Base-by-base conservation (phyloP, 2,329 filamentous ascomycete species). In the Pseudonectria foliicola region DNA sequence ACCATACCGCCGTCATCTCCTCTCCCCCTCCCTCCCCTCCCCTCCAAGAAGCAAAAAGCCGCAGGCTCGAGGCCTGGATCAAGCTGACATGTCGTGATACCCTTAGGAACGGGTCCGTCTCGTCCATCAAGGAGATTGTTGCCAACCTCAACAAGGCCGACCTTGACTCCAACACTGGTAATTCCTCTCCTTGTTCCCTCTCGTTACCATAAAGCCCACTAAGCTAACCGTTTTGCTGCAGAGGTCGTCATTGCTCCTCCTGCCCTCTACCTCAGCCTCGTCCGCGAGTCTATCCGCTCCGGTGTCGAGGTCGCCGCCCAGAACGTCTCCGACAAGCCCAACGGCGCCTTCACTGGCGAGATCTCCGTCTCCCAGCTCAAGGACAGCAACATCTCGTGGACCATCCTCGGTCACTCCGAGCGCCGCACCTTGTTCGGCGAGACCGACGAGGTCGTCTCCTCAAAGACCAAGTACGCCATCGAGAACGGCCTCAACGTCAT, bases 321-420 rank as follows among this genome's bases (percentile, higher is more conserved):
- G 72, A 98, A 98, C 68, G 87, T 96, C 65, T 96, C 79, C 68
- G 85, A 96, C 75, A 90, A 90, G 77, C 87, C 88, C 62, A 88
- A 92, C 65, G 92, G 92, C 54, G 92, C 92, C 54, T 96, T 85
- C 75, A 98, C 92, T 25, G 92, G 92, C 57, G 92, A 98, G 72
- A 92, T 95, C 70, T 89, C 83, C 48, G 89, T 89, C 47, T 71
- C 81, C 44, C 92, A 96, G 72, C 80, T 98, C 56, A 82, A 85
- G 68, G 92, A 96, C 67, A 80, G 74, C 67, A 79, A 79, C 59
- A 84, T 96, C 66, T 78, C 78, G 59, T 98, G 92, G 92, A 75
- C 82, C 43, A 82, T 98, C 56, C 74, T 95, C 42, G 92, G 92
- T 50, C 92, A 98, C 78, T 92, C 85, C 44, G 92, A 98, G 76